Evolutionary conservation across 1,284 basidiomycete genomes (phyloP).

Genomic region (Pholiota adiposa): DNA sequence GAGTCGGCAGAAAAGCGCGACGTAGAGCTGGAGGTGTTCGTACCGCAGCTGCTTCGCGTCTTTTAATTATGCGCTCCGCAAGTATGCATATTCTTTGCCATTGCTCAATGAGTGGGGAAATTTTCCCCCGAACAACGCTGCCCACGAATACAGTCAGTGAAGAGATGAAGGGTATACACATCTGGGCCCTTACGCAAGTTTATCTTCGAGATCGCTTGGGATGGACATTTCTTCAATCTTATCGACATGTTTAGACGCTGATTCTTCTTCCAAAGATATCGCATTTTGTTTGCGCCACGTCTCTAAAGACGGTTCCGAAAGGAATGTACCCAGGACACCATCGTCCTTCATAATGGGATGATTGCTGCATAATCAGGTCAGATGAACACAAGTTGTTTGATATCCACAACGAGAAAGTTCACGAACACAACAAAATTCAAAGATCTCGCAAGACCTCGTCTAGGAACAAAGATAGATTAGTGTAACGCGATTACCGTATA

Average conservation of each 20-base stretch:
- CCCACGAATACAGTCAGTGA: conserved; percentile 7
- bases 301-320: conserved; percentile 83
- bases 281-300: conserved; percentile 79
- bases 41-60: conserved; percentile 88
- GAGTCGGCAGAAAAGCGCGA: conserved; percentile 66
- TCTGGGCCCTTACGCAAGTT: conserved; percentile 64
- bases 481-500: conserved; percentile 1
- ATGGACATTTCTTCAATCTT: conserved; percentile 89
- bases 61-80: conserved; percentile 83
- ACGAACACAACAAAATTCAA: conserved; percentile 78
- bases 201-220: conserved; percentile 89
- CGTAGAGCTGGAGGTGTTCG: conserved; percentile 67
- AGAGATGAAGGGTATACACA: background rate
- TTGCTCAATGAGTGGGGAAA: conserved; percentile 81
- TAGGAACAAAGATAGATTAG: conserved; percentile 29
- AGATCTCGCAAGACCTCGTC: conserved; percentile 83
- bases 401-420: background rate
- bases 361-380: conserved; percentile 54
- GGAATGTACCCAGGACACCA: conserved; percentile 79
- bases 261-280: conserved; percentile 86
- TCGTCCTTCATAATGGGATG: conserved; percentile 91
- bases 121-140: conserved; percentile 72
- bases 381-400: conserved; percentile 4
- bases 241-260: conserved; percentile 78
- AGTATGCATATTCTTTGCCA: conserved; percentile 90